phyloP scores from a whole-genome alignment of 148 eudicot genomes.

The Polygonum aviculare region DNA sequence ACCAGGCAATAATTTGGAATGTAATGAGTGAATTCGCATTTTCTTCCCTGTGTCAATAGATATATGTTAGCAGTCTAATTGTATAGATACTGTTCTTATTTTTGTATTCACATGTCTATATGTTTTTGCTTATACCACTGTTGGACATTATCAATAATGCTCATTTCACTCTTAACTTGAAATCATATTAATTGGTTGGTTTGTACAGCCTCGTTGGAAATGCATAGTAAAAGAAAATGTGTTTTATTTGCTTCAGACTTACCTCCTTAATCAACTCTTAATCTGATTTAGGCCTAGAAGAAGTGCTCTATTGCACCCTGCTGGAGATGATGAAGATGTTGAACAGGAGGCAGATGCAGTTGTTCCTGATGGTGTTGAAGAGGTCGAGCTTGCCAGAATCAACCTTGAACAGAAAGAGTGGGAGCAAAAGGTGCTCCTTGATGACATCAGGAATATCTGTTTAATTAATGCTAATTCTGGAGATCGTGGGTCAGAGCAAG shows the following conservation, averaged over 20 bases:
- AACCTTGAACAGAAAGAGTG: slow-evolving; percentile 78
- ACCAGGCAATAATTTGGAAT: background rate
- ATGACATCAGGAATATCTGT: slow-evolving; percentile 72
- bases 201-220: background rate
- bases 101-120: background rate
- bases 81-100: background rate
- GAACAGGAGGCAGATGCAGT: slow-evolving; percentile 98
- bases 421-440: slow-evolving; percentile 58
- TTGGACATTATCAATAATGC: background rate
- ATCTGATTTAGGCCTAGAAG: slow-evolving; percentile 69
- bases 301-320: slow-evolving; percentile 62
- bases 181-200: background rate
- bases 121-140: background rate
- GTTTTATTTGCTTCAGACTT: background rate
- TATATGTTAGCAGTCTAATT: background rate
- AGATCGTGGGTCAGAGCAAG: slow-evolving; percentile 45
- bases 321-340: slow-evolving; percentile 85
- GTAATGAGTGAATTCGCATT: background rate
- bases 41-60: background rate
- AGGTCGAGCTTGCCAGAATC: slow-evolving; percentile 89
- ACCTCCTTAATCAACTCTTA: background rate
- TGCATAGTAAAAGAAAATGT: background rate
- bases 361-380: slow-evolving; percentile 99
- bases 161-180: background rate
- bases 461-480: slow-evolving; percentile 36